Evolutionary conservation across 805 yeast species (phyloP), one percentile per base, ranked within the genome.

Genomic region (Wickerhamiella occidentalis): DNA sequence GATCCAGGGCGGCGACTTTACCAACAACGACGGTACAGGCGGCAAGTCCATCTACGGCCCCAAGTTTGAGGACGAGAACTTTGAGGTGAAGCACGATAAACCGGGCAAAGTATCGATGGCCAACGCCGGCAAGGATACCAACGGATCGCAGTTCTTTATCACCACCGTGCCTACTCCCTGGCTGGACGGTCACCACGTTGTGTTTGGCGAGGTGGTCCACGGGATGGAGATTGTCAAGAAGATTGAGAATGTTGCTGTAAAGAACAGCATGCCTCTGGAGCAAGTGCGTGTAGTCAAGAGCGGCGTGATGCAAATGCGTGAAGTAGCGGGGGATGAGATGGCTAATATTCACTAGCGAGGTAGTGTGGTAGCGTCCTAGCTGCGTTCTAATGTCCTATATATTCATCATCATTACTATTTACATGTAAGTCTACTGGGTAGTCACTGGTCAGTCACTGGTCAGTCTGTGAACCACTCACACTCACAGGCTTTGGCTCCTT

Each of bases 131-230:
- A 17, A 13, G 5, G 36, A 45, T 37, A 45, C 48, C 42, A 45
- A 45, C 23, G 48, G 63, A 80, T 84, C 94, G 46, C 95, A 85
- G 69, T 84, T 85, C 68, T 85, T 85, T 74, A 80, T 82, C 69
- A 82, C 92, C 62, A 82, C 90, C 50, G 84, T 80, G 47, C 72
- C 80, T 54, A 73, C 81, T 51, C 69, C 79, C 41, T 86, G 95
- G 95, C 76, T 86, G 62, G 82, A 86, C 62, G 85, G 85, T 52
- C 77, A 70, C 56, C 95, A 86, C 67, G 95, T 86, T 63, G 95
- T 86, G 38, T 86, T 86, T 59, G 95, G 95, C 55, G 80, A 82
- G 67, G 94, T 86, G 51, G 49, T 82, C 30, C 56, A 56, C 21
- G 95, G 95, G 42, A 73, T 76, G 67, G 90, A 85, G 54, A 76